A percentile compares a stretch with the other conserved stretches of the same genome.
Conservation (phyloP, 768 basidiomycete species). For the Tulasnella sp. region DNA sequence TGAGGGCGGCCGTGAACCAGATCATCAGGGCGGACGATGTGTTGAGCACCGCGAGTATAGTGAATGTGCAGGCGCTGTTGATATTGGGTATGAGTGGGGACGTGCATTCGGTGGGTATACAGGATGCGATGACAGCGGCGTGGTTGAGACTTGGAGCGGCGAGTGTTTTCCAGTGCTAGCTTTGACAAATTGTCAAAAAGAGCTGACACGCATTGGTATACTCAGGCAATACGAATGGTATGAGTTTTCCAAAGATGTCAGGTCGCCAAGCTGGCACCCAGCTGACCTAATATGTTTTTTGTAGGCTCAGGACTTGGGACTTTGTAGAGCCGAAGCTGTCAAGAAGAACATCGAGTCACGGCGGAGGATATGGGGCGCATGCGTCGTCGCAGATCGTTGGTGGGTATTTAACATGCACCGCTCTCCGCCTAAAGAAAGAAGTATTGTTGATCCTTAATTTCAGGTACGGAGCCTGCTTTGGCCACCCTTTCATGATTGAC, state of each 20-base stretch:
- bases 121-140: conserved; percentile 72
- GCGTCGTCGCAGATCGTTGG: conserved; percentile 93
- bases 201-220: too few relatives aligned
- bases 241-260: not conserved
- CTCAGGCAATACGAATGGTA: conserved; percentile 20
- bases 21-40: conserved; percentile 87
- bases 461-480: conserved; percentile 81
- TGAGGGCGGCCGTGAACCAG: conserved; percentile 76
- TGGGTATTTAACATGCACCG: conserved; percentile 28
- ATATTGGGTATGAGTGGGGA: conserved; percentile 83
- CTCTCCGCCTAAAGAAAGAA: not conserved
- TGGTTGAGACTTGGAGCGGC: conserved; percentile 81
- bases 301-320: conserved; percentile 90
- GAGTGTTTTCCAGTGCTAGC: conserved; percentile 30
- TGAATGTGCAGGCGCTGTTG: conserved; percentile 79
- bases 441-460: conserved; percentile 11
- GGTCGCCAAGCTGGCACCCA: not conserved
- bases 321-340: conserved; percentile 84
- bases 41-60: conserved; percentile 70
- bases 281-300: conserved; percentile 10
- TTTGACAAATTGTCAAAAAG: conserved; percentile 19
- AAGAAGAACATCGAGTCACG: conserved; percentile 77
- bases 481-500: conserved; percentile 93
- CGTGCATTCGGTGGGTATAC: conserved; percentile 80
- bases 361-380: conserved; percentile 86